Evolutionary conservation across 768 basidiomycete genomes (phyloP).

Genomic region (Boletus barrowsii): DNA sequence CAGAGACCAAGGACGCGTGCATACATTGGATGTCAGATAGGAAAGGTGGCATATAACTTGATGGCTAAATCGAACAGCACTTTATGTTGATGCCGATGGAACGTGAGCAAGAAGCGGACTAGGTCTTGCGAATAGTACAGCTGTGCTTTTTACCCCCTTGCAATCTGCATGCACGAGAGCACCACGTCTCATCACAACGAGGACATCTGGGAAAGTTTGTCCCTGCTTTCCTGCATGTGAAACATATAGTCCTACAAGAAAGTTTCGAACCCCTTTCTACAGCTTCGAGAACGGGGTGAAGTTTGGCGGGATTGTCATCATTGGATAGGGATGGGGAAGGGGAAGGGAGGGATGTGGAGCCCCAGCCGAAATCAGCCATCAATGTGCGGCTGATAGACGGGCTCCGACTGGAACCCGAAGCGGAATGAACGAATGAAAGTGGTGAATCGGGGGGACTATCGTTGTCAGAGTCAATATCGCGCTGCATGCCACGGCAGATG

Average conservation of each 20-base stretch:
- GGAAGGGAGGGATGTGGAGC: slow-evolving; percentile 2
- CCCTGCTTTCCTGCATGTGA: slow-evolving; percentile 52
- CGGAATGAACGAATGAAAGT: slow-evolving; percentile 19
- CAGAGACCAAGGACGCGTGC: background rate
- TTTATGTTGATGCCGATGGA: background rate
- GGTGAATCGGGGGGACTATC: slow-evolving; percentile 32
- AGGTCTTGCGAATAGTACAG: slow-evolving; percentile 31
- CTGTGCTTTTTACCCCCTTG: slow-evolving; percentile 50
- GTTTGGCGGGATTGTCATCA: background rate
- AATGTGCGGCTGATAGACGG: slow-evolving; percentile 46
- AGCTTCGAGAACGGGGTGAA: slow-evolving; percentile 47
- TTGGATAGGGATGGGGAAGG: slow-evolving; percentile 16
- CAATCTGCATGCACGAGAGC: slow-evolving; percentile 59
- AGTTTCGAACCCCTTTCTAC: slow-evolving; percentile 54
- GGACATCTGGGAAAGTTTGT: slow-evolving; percentile 60
- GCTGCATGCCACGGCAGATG: slow-evolving; percentile 2
- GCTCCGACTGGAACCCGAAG: slow-evolving; percentile 18
- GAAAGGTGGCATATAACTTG: background rate
- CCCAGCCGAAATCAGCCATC: slow-evolving; percentile 23
- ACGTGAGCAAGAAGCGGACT: background rate
- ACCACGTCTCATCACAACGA: slow-evolving; percentile 60
- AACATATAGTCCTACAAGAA: slow-evolving; percentile 42
- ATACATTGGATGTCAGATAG: background rate
- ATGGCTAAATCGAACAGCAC: background rate
- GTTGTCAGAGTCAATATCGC: slow-evolving; percentile 8